Evolutionary conservation across 148 eudicot species (phyloP), one percentile per base, ranked within the genome.

Genomic region (Vaccinium darrowii): DNA sequence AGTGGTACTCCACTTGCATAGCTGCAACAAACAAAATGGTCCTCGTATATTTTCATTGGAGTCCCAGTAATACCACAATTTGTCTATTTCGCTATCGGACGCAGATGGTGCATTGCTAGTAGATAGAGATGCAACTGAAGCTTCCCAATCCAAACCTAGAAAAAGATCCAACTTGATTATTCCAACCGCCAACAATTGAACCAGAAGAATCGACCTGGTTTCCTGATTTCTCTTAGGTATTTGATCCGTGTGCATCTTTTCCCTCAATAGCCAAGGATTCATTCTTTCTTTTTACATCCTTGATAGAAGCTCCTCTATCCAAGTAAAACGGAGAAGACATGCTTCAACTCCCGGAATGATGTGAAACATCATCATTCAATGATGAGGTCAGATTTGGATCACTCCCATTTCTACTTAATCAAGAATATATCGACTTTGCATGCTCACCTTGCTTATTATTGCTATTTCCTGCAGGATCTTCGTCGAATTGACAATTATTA

Each of bases 21-120:
- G 88, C 90, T 92, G 94, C 84, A 91, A 77, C 92, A 92, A 82
- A 82, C 89, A 89, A 84, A 97, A 97, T 69, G 99, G 98, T 81
- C 99, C 99, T 89, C 94, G 99, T 87, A 93, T 82, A 63, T 86
- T 92, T 81, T 94, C 98, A 75, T 85, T 84, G 14, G 98, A 98
- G 73, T 97, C 99, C 86, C 89, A 88, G 84, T 97, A 97, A 82
- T 94, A 92, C 99, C 99, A 97, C 78, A 89, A 65, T 87, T 89
- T 94, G 36, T 92, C 95, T 79, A 85, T 84, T 87, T 92, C 98
- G 76, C 87, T 86, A 82, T 82, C 85, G 53, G 87, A 84, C 73
- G 87, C 57, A 43, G 83, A 69, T 63, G 86, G 85, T 53, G 89
- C 81, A 83, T 82, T 78, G 82, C 86, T 91, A 8, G 71, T 75